Conservation (phyloP, 345 rosid species). For the Pistacia atlantica region DNA sequence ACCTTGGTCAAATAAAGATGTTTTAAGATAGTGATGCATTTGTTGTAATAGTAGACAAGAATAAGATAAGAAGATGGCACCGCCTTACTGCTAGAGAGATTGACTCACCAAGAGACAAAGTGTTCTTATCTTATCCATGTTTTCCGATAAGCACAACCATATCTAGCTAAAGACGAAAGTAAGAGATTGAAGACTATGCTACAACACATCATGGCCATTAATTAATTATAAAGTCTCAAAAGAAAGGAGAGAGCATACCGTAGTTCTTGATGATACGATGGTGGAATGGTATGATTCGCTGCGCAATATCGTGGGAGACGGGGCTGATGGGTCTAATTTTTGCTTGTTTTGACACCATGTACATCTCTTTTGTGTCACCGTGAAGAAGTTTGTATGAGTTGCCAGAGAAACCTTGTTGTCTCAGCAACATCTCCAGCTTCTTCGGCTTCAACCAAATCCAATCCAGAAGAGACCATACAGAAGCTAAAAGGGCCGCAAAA, state of each 20-base stretch:
- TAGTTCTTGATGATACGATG: neutral
- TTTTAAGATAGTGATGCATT: neutral
- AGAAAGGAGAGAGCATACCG: neutral
- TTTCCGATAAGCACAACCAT: too few species aligned
- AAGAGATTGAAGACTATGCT: too few species aligned
- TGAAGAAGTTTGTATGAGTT: neutral
- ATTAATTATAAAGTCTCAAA: too few species aligned
- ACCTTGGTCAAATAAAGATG: too few species aligned
- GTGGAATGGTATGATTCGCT: neutral
- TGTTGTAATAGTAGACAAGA: constrained; percentile 45
- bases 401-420: constrained; percentile 2
- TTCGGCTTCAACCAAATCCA: constrained; percentile 3
- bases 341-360: neutral
- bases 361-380: constrained; percentile 4
- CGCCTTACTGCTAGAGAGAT: too few species aligned
- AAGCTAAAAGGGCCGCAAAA: neutral
- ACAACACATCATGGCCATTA: too few species aligned
- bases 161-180: too few species aligned
- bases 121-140: too few species aligned
- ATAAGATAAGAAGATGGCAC: constrained; percentile 4
- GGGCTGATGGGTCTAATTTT: neutral
- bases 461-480: neutral
- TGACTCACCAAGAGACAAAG: too few species aligned
- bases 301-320: neutral
- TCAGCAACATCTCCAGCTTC: neutral